These are phyloP conservation scores for Phytophthora vignae DNA, from an alignment of 352 stramenopile genomes.

Conservation along the genomic window DNA sequence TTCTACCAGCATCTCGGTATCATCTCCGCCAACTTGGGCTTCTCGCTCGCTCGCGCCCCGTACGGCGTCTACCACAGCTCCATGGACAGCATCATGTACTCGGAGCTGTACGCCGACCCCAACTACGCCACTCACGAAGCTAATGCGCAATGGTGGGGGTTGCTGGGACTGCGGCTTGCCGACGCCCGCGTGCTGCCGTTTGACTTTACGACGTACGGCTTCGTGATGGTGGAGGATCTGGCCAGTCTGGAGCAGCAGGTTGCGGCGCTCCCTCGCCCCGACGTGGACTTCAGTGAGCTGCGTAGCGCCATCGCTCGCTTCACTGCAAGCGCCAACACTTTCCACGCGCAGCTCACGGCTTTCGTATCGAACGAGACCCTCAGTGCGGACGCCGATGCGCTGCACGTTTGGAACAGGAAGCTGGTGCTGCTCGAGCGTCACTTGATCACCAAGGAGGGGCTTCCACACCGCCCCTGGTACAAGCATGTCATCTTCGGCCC, in stretches of 20 bases:
- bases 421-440: slow-evolving; percentile 47
- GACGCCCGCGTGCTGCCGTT: slow-evolving; percentile 60
- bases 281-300: slow-evolving; percentile 45
- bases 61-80: slow-evolving; percentile 86
- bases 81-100: slow-evolving; percentile 84
- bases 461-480: slow-evolving; percentile 54
- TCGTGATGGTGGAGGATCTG: slow-evolving; percentile 60
- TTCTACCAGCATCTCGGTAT: slow-evolving; percentile 89
- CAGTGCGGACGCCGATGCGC: slow-evolving; percentile 16
- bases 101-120: slow-evolving; percentile 66
- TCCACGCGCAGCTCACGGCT: slow-evolving; percentile 24
- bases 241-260: slow-evolving; percentile 34
- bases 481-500: slow-evolving; percentile 58
- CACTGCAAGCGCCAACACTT: slow-evolving; percentile 19
- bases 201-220: slow-evolving; percentile 62
- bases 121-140: slow-evolving; percentile 54
- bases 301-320: slow-evolving; percentile 50
- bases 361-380: slow-evolving; percentile 40
- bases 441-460: slow-evolving; percentile 44
- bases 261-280: slow-evolving; percentile 14
- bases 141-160: slow-evolving; percentile 55
- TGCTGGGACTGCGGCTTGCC: slow-evolving; percentile 61
- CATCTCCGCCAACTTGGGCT: slow-evolving; percentile 51
- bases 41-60: slow-evolving; percentile 17
- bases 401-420: slow-evolving; percentile 44